Evolutionary conservation across 345 rosid genomes (phyloP), one percentile per base, ranked within the genome.

Genomic region (Clausena lansium): DNA sequence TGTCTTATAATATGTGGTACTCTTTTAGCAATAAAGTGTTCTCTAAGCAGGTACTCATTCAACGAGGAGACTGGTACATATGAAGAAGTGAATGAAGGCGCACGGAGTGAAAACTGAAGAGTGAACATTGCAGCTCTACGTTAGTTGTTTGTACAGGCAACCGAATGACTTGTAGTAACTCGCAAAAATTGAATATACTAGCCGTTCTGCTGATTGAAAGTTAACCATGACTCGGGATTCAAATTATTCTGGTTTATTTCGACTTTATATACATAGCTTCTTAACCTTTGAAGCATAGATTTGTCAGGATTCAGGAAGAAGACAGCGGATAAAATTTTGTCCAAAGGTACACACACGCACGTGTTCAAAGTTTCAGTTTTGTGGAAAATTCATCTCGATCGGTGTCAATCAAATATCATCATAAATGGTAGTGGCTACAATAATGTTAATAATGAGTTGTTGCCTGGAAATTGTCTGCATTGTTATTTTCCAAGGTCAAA

Each of bases 61-160:
- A 89, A 88, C 1, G 91, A 88, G 83, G 87, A 81, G 73, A 89
- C 86, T 4, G 91, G 91, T 38, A 41, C 74, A 1, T 91, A 89
- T 15, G 85, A 86, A 20, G 90, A 87, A 75, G 80, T 89, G 41
- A 75, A 67, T 8, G 86, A 73, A 13, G 84, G 13, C 33, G 78
- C 74, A 11, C 58, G 87, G 32, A 60, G 22, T 52, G 81, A 47
- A 22, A 83, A 68, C 74, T 83, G 70, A 82, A 24, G 64, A 24
- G 50, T 24, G 13, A 14, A 36, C 11, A 10, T 58, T 64, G 70
- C 15, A 14, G 59, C 45, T 28, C 27, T 38, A n/a, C 66, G 36
- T 57, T 33, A 55, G 70, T 54, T 57, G 25, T 65, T 59, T 78
- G 79, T 75, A 70, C 52, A 67, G 76, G 45, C 11, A 33, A 45